These are phyloP conservation scores for Reticulascus tulasneorum DNA, from an alignment of 2,329 filamentous ascomycete species.

Conservation along the genomic window DNA sequence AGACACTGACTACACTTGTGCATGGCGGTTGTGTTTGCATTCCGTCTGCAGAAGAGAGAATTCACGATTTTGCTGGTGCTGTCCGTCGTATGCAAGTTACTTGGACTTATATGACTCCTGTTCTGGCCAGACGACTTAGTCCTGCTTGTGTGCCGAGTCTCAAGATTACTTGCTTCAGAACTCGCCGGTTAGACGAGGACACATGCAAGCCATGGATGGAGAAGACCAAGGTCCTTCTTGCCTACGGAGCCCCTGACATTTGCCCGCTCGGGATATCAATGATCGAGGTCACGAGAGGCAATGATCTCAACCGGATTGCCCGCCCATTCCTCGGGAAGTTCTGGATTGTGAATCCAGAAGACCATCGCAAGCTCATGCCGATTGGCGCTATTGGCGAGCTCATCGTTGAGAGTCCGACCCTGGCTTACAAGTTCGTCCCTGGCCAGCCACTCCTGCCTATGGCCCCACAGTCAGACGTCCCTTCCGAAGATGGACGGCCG, in stretches of 20 bases:
- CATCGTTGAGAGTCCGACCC: slow-evolving; percentile 53
- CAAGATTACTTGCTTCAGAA: slow-evolving; percentile 41
- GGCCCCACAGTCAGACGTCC: slow-evolving; percentile 14
- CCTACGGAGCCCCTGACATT: slow-evolving; percentile 48
- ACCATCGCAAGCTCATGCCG: slow-evolving; percentile 46
- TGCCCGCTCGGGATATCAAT: slow-evolving; percentile 49
- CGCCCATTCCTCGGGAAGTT: slow-evolving; percentile 46
- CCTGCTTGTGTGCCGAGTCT: slow-evolving; percentile 32
- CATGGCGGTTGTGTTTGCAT: slow-evolving; percentile 58
- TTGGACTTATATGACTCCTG: slow-evolving; percentile 54
- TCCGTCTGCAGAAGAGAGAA: slow-evolving; percentile 44
- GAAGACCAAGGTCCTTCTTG: slow-evolving; percentile 42
- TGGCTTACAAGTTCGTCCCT: slow-evolving; percentile 33
- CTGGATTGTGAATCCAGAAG: slow-evolving; percentile 50
- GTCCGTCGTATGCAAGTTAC: slow-evolving; percentile 48
- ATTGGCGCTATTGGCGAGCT: slow-evolving; percentile 55
- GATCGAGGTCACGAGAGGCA: slow-evolving; percentile 33
- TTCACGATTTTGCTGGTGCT: slow-evolving; percentile 44
- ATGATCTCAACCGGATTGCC: slow-evolving; percentile 38
- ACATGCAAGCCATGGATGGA: slow-evolving; percentile 43
- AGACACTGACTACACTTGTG: slow-evolving; percentile 48
- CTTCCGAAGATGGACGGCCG: slow-evolving; percentile 19
- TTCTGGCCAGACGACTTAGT: slow-evolving; percentile 46
- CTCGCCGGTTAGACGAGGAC: slow-evolving; percentile 45
- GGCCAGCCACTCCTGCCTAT: slow-evolving; percentile 23